Percentiles rank a stretch among this genome's conserved stretches.
These are phyloP conservation scores for Boletus sensibilis DNA, from an alignment of 768 basidiomycete genomes.

Conservation along the genomic window DNA sequence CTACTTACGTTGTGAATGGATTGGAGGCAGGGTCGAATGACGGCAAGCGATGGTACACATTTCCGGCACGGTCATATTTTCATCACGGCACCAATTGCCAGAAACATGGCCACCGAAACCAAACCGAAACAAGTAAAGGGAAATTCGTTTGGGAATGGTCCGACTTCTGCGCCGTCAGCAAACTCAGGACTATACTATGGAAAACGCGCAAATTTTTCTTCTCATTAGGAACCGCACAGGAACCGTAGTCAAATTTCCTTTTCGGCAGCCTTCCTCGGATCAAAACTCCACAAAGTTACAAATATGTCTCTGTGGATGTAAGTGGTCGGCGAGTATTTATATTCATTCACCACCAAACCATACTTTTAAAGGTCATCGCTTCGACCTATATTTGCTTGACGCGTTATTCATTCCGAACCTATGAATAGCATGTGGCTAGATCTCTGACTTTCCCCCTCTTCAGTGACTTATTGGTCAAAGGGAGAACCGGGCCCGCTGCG, in stretches of 20 bases:
- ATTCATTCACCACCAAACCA: background rate
- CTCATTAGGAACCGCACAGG: no score
- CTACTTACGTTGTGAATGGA: background rate
- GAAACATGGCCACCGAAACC: background rate
- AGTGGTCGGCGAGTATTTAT: background rate
- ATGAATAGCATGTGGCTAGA: background rate
- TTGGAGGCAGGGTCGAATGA: conserved; percentile 8
- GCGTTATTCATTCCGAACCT: background rate
- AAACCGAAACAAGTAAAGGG: background rate
- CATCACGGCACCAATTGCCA: background rate
- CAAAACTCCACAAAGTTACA: no score
- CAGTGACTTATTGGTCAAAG: no score
- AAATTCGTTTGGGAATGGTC: background rate
- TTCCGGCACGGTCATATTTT: background rate
- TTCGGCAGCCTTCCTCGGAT: no score
- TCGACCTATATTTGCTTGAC: background rate
- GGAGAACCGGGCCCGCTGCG: background rate
- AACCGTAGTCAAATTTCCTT: no score
- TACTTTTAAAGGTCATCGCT: background rate
- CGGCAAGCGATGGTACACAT: background rate
- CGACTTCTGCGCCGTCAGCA: no score
- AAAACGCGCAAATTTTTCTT: no score
- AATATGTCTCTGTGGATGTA: no score
- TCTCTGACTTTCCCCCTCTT: background rate
- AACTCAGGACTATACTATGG: no score